Evolutionary conservation across 768 basidiomycete species (phyloP), one percentile per base, ranked within the genome.

Genomic region (Boletus rubropictus): DNA sequence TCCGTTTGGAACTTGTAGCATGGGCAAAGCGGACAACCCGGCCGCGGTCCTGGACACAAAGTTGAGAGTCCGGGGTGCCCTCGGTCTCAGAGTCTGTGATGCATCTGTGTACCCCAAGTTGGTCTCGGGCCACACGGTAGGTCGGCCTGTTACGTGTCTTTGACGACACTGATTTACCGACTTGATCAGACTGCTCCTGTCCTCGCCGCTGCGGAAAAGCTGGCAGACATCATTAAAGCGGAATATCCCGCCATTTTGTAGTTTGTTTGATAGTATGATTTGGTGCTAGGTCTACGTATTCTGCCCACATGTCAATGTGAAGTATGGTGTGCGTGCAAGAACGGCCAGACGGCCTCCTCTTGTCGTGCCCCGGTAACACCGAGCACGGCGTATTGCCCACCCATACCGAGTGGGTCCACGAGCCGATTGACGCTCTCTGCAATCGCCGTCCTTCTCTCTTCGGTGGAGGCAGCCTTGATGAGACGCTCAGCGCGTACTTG

Each of bases 331-430:
- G 17, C 21, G 22, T n/a, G n/a, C 42, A 64, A 54, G 42, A 69
- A 69, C 11, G 69, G 70, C 69, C 67, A 70, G 31, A 58, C 56
- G 0, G 44, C 37, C 33, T 51, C 48, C 1, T 44, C 46, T 25
- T 50, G 55, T 9, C 42, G 50, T n/a, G 38, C 41, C 2, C 48
- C 48, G 1, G 52, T 60, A 3, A 85, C 52, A 2, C 82, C 92
- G 63, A 97, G 68, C 15, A 97, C 76, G 64, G 83, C 76, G 60
- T 97, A 98, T 69, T 95, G 79, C 32, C 64, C 72, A 0, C 96
- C 95, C 95, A 98, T 98, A 17, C 90, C 82, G 10, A 70, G 69
- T 1, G 72, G 73, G 63, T 96, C 88, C 15, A 91, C 77, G n/a
- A 97, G 69, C 50, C 93, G 68, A 46, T 74, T 65, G 20, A 82